Evolutionary conservation across 257 asterid species (phyloP), one percentile per base, ranked within the genome.

Genomic region (Paulownia fortunei): DNA sequence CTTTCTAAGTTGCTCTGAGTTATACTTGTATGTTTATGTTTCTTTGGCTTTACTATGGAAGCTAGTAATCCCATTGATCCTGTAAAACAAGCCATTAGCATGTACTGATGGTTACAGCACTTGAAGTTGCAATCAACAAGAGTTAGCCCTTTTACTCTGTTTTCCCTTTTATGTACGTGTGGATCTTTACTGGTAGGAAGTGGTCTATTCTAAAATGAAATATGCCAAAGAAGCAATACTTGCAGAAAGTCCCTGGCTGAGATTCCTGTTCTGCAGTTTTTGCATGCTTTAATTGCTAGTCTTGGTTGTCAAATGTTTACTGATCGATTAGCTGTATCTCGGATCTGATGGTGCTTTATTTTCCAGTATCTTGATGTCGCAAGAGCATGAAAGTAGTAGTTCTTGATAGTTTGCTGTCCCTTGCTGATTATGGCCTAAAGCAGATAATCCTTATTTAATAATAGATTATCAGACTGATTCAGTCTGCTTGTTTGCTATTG

Each of bases 1-100:
- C 73, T 70, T 79, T 83, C 47, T 77, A 44, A 49, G 44, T 37
- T 82, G n/a, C 54, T 77, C 27, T 67, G 56, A 18, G 37, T 41
- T 18, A 13, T 47, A 47, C 42, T 44, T 63, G 34, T 18, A 59
- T 70, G 5, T 73, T 66, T 5, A 12, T 65, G 37, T 37, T 59
- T 61, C 21, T 23, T 76, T 37, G 76, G 72, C 61, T 60, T 82
- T 46, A 56, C 61, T 26, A 60, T 39, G 72, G 79, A 66, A 69
- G 69, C 41, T 44, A 59, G 61, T 24, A 51, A 34, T 74, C 54
- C 56, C 66, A 24, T 74, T 58, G 63, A 39, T 61, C 8, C 47
- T 24, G 70, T 30, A 58, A 13, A 54, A 72, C 75, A 59, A 76
- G 72, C 75, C 52, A 66, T 73, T 62, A 23, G 70, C 69, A 26